Percentiles rank a stretch among this genome's conserved stretches.
Evolutionary conservation across 352 stramenopile species (phyloP).

Genomic region (Pythium rishiriense): DNA sequence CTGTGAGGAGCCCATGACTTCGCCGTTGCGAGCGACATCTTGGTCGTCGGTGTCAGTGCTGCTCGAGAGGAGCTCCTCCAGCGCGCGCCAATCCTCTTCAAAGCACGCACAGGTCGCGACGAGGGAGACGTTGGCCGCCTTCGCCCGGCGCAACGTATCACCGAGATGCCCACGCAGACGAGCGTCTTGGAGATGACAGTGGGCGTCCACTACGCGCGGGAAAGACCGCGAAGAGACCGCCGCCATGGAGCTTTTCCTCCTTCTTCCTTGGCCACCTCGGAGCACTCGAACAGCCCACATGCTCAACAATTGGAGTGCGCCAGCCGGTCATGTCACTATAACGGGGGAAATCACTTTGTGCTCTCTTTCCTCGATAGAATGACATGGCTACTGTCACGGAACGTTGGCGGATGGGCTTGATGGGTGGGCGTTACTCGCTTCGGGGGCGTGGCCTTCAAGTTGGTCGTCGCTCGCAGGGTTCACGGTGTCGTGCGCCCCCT

Average conservation of each 20-base stretch:
- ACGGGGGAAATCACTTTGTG: background rate
- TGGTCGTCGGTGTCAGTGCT: slow-evolving; percentile 7
- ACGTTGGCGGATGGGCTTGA: background rate
- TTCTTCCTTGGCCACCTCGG: background rate
- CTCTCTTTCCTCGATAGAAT: background rate
- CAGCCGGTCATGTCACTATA: background rate
- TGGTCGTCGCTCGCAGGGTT: background rate
- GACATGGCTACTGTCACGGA: slow-evolving; percentile 6
- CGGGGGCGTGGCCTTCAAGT: slow-evolving; percentile 1
- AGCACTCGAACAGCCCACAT: background rate
- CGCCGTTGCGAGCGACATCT: background rate
- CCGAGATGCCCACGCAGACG: slow-evolving; percentile 28
- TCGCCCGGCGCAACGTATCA: slow-evolving; percentile 41
- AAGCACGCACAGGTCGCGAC: slow-evolving; percentile 65
- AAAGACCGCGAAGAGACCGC: slow-evolving; percentile 9
- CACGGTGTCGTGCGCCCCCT: background rate
- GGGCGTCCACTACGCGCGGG: slow-evolving; percentile 46
- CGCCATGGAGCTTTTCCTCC: slow-evolving; percentile 1
- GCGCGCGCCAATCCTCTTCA: slow-evolving; percentile 53
- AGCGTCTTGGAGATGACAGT: slow-evolving; percentile 75
- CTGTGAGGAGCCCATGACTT: background rate
- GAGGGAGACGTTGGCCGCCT: slow-evolving; percentile 40
- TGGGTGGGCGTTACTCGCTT: slow-evolving; percentile 1
- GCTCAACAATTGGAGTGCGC: background rate
- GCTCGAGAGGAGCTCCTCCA: slow-evolving; percentile 34